Base-by-base conservation (phyloP, 306 rosid species). In the Sesbania bispinosa region DNA sequence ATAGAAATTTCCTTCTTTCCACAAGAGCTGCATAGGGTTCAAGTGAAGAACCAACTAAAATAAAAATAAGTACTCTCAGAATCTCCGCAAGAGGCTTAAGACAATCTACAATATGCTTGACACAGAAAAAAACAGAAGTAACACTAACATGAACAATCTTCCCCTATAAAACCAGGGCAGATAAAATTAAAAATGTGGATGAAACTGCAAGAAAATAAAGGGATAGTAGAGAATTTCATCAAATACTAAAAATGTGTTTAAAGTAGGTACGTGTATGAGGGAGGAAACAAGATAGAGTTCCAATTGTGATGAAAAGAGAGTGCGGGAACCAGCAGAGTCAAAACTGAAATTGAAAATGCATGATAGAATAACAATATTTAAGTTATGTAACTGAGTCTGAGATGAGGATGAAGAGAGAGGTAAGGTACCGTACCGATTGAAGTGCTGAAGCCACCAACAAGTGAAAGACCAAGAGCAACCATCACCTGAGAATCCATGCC, bases 381-480 rank as follows among this genome's bases (percentile, higher is more conserved):
- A 73, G 51, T 1, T 4, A 11, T 14, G 7, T 11, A 6, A 35
- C 4, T 3, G 13, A 47, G 26, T 4, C 5, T 33, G 66, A 62
- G n/a, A 24, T 4, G 10, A 47, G 10, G 18, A 51, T 1, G 21
- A 15, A n/a, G 7, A 9, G 14, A n/a, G 33, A 63, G 32, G 6
- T 15, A 14, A 46, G 41, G 29, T 10, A 53, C 79, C 13, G 46
- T n/a, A 95, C 99, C 99, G 32, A 95, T 4, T 65, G 99, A 95
- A 76, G 96, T 95, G 51, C 97, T 95, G 67, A 81, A 43, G 57
- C 99, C 99, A 72, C 97, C 99, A 1, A 92, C 81, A 24, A 92
- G 90, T 4, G 99, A 95, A 81, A 95, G 99, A 24, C 87, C 97
- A 53, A 95, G 96, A 80, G 99, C 99, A 20, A 92, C 85, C 52